phyloP scores from a whole-genome alignment of 306 rosid genomes.

The Cicer bijugum region DNA sequence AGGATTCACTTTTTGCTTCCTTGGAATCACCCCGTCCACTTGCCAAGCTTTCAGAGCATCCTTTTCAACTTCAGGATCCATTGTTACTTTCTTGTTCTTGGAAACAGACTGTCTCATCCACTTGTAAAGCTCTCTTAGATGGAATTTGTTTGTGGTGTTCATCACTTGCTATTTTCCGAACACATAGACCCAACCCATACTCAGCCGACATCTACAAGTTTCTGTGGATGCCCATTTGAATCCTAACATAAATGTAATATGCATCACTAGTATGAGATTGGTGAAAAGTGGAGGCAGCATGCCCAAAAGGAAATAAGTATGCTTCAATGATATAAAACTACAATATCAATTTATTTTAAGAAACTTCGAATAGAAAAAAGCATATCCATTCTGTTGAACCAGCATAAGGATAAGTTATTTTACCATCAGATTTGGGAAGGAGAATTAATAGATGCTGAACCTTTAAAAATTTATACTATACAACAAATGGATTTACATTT shows the following conservation, averaged over 20 bases:
- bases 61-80: constrained; percentile 42
- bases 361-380: constrained; percentile 3
- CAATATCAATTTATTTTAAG: constrained; percentile 23
- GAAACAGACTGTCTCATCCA: constrained; percentile 42
- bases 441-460: constrained; percentile 4
- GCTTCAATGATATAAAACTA: constrained; percentile 14
- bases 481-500: constrained; percentile 15
- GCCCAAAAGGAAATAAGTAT: not conserved
- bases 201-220: constrained; percentile 48
- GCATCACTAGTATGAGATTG: not conserved
- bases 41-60: not conserved
- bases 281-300: constrained; percentile 5
- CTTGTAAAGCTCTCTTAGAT: constrained; percentile 54
- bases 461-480: not conserved
- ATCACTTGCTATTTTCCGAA: constrained; percentile 56
- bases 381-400: constrained; percentile 17
- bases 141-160: constrained; percentile 38
- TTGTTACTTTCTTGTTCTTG: constrained; percentile 71
- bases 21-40: not conserved
- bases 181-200: constrained; percentile 51
- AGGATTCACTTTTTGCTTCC: constrained; percentile 56
- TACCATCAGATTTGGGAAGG: constrained; percentile 6
- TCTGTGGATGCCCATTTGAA: constrained; percentile 66
- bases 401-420: not conserved
- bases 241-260: constrained; percentile 55